Base-by-base conservation (phyloP, 225 moss, liverwort and hornwort genomes). In the Takakia lepidozioides region DNA sequence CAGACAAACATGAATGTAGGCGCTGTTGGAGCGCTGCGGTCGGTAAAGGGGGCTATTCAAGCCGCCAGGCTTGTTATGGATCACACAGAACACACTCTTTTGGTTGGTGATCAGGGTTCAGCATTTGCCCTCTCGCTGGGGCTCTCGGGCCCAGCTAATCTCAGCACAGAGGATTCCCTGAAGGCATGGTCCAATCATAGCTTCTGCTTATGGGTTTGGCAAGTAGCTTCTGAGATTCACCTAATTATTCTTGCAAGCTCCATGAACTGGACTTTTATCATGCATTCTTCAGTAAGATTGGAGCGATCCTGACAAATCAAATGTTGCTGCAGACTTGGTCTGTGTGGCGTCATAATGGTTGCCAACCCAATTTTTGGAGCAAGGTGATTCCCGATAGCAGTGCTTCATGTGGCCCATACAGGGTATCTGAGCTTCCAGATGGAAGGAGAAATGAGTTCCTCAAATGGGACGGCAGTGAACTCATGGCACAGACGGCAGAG, bases 321-420 rank as follows among this genome's bases (percentile, higher is more conserved):
- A 40, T 0, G 18, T 19, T 19, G 20, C 21, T 62, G 61, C 55
- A 80, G 68, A 57, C 63, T 19, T 98, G 91, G 91, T 78, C 81
- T 44, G 34, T 49, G n/a, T 98, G 98, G 98, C 54, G 48, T 37
- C 63, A 63, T 36, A 50, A 19, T 44, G 58, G 75, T 15, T 98
- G 98, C 53, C 98, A 98, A 69, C 98, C 98, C 38, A 98, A 98
- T 56, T 98, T 85, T 39, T 83, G 98, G 87, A 73, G 68, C 57
- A 78, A 85, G 24, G 91, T 91, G 39, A 38, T 68, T 30, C 98
- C 98, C 21, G 78, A 98, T 38, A 56, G 82, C 39, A 64, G 39
- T 34, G 39, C 55, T 34, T 73, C 57, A 24, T 98, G 98, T 62
- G 98, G 98, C 34, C 98, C 98, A 46, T 98, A 98, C 52, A 55